Base-by-base conservation (phyloP, 2,329 filamentous ascomycete genomes). In the Fonsecaea pedrosoi region DNA sequence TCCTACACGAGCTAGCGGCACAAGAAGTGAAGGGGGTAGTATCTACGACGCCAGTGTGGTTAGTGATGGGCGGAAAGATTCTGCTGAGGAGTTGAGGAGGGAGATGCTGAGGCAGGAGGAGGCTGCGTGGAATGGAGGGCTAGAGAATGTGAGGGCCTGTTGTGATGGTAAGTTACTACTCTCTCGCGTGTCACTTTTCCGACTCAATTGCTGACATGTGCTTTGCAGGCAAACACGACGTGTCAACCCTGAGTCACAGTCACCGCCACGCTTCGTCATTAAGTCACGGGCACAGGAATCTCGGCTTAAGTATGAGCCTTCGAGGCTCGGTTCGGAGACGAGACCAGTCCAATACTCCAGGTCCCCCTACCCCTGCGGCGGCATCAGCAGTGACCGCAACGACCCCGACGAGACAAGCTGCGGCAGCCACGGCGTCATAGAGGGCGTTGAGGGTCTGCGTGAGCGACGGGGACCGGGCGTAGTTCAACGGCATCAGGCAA, bases 91-190 rank as follows among this genome's bases (percentile, higher is more conserved):
- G 75, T 78, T 97, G 65, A 85, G 92, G 64, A 86, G 89, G 70
- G 88, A 94, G 70, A 92, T 94, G 73, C 91, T 94, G 79, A 84
- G 79, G 57, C 78, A 82, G 61, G 77, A 87, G 69, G 89, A 93
- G 75, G 90, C 94, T 74, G 83, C 88, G 62, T 91, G 59, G 59
- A 53, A 94, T 72, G 84, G 89, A 32, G 86, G 89, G 69, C 84
- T 98, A 74, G 94, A 98, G 83, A 97, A 99, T 78, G 95, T 99
- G 71, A 86, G 95, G 76, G 94, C 94, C 67, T 99, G 95, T 82
- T 99, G 95, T 79, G 95, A 98, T 86, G 95, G 94, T 94, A 85
- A 56, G 71, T 62, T n/a, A 25, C 25, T 25, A 25, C 56, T 53
- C 15, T 56, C 2, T 30, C 8, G 6, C n/a, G 15, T 38, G 45